Conservation (phyloP, 2,329 filamentous ascomycete genomes). For the Colletotrichum aenigma region DNA sequence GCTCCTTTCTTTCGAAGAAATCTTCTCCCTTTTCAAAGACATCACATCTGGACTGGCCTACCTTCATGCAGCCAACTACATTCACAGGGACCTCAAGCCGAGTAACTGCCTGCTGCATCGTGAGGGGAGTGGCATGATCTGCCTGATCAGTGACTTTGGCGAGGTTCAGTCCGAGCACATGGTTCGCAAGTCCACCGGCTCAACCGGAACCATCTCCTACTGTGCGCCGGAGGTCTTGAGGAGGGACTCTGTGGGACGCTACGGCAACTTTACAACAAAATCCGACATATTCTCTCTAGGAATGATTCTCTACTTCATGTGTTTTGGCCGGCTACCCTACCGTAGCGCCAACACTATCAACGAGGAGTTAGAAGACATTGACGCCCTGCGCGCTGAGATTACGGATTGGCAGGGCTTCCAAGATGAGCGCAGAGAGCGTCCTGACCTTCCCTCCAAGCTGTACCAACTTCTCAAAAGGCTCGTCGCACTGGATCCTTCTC, state of each 20-base stretch:
- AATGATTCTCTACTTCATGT: slow-evolving; percentile 99
- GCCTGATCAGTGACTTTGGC: slow-evolving; percentile 96
- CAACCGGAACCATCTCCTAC: slow-evolving; percentile 96
- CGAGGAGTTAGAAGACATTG: slow-evolving; percentile 91
- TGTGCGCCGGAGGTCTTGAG: slow-evolving; percentile 93
- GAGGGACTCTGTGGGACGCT: slow-evolving; percentile 69
- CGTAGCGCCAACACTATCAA: slow-evolving; percentile 80
- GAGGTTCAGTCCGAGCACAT: slow-evolving; percentile 89
- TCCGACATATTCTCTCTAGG: slow-evolving; percentile 98
- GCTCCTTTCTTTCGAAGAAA: slow-evolving; percentile 78
- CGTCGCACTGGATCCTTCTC: slow-evolving; percentile 75
- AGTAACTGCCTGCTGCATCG: slow-evolving; percentile 91
- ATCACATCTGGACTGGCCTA: slow-evolving; percentile 92
- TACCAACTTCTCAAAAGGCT: slow-evolving; percentile 85
- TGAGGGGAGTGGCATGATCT: slow-evolving; percentile 72
- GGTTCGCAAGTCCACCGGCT: slow-evolving; percentile 85
- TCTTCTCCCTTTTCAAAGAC: slow-evolving; percentile 95
- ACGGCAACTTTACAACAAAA: slow-evolving; percentile 94
- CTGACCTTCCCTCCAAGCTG: slow-evolving; percentile 84
- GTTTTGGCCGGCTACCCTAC: slow-evolving; percentile 90
- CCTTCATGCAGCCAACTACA: slow-evolving; percentile 88
- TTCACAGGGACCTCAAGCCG: slow-evolving; percentile 94
- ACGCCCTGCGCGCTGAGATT: slow-evolving; percentile 85
- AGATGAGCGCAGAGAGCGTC: slow-evolving; percentile 73
- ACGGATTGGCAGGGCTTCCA: slow-evolving; percentile 86